phyloP scores from a whole-genome alignment of 179 eudicot species.

The Silene noctiflora region DNA sequence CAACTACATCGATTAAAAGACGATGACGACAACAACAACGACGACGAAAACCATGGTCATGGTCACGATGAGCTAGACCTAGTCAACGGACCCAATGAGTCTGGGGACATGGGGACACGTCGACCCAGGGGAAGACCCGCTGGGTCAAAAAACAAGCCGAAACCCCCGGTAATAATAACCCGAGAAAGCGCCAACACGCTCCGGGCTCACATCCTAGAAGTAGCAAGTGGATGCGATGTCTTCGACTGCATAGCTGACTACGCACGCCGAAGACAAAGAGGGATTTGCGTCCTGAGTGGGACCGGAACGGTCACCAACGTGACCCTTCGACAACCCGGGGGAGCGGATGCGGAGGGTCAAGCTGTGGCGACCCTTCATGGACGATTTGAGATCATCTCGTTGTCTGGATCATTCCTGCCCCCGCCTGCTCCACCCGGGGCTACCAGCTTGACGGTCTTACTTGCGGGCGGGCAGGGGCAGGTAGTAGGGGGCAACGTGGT shows the following conservation, averaged over 20 bases:
- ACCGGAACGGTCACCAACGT: constrained; percentile 74
- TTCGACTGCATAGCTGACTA: constrained; percentile 63
- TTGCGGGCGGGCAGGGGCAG: constrained; percentile 75
- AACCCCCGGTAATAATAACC: constrained; percentile 60
- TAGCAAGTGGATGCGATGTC: constrained; percentile 56
- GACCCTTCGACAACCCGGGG: constrained; percentile 60
- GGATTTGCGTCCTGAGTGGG: constrained; percentile 67
- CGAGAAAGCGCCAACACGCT: constrained; percentile 81
- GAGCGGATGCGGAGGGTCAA: constrained; percentile 26
- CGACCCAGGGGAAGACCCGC: constrained; percentile 72
- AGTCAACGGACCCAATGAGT: constrained; percentile 19
- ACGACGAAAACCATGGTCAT: constrained; percentile 26
- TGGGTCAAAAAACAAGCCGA: constrained; percentile 32
- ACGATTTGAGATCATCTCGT: constrained; percentile 62
- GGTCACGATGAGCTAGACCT: constrained; percentile 26
- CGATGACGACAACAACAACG: constrained; percentile 25
- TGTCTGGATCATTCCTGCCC: constrained; percentile 68
- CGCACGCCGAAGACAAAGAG: constrained; percentile 66
- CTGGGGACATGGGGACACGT: constrained; percentile 46
- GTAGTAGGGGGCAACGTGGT: constrained; percentile 76
- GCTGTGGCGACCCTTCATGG: constrained; percentile 67
- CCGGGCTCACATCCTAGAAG: constrained; percentile 76
- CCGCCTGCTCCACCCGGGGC: constrained; percentile 92
- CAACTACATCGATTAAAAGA: constrained; percentile 33
- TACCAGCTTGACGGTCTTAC: constrained; percentile 54